Base-by-base conservation (phyloP, 139 green algal species). In the Nannochloris sp. region DNA sequence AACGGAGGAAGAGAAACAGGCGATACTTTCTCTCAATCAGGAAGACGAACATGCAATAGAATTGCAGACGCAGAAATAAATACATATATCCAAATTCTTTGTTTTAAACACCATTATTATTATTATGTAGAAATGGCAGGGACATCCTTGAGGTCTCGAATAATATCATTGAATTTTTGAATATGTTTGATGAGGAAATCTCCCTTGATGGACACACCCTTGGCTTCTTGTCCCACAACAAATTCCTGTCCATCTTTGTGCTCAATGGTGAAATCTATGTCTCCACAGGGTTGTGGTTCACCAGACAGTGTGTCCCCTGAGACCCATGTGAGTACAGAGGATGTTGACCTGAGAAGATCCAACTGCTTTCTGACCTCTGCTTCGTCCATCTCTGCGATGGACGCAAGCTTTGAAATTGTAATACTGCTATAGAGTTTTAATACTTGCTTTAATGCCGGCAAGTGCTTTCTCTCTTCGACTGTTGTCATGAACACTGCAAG, bases 401-500 rank as follows among this genome's bases (percentile, higher is more conserved):
- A 61, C 5, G 89, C 89, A 58, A 98, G 85, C 76, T 96, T 96
- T 44, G 72, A 23, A 53, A 96, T 61, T 9, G 73, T 80, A 78
- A 97, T 97, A 50, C 68, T 55, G 49, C 59, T 79, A 85, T 98
- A 98, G 31, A 98, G 87, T 69, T 88, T 87, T 29, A 98, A 81
- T 72, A 92, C 89, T 71, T 88, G 81, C 63, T 89, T 85, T 28
- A 95, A 69, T 36, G 63, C 68, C 23, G 80, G 82, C 49, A 91
- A 73, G 51, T 82, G 79, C 44, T 77, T 67, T 63, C 80, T 77
- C 74, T 95, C 85, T 36, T 76, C 59, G 20, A 95, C 80, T 29
- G 88, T 75, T 0, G 65, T 33, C 67, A 96, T 70, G 79, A 98
- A 98, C 13, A 26, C 83, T 67, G 59, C 73, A 37, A 96, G 83